A percentile compares a stretch with the other conserved stretches of the same genome.
These are phyloP conservation scores for Wickerhamomyces bovis DNA, from an alignment of 805 yeast genomes.

Conservation along the genomic window DNA sequence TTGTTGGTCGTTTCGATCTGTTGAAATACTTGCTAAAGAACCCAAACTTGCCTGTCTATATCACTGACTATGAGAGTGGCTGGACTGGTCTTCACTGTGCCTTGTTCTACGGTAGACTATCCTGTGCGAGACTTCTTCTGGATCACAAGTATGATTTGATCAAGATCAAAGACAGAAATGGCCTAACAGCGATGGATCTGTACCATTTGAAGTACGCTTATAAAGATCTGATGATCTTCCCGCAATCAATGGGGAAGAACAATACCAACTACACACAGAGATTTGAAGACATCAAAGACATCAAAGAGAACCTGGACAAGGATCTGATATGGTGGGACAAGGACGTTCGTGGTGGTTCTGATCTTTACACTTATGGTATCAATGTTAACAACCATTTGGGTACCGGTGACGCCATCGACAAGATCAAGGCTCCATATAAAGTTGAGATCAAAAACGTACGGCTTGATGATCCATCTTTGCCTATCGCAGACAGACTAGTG, in stretches of 20 bases:
- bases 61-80: constrained; percentile 67
- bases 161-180: constrained; percentile 61
- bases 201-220: constrained; percentile 31
- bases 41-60: constrained; percentile 37
- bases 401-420: constrained; percentile 53
- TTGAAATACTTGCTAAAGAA: constrained; percentile 41
- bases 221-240: constrained; percentile 37
- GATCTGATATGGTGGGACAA: constrained; percentile 35
- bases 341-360: constrained; percentile 46
- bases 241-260: constrained; percentile 30
- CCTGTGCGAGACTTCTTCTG: constrained; percentile 44
- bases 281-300: constrained; percentile 1
- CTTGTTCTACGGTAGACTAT: constrained; percentile 48
- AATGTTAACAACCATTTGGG: constrained; percentile 61
- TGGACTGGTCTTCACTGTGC: constrained; percentile 80
- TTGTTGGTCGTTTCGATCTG: constrained; percentile 41
- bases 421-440: constrained; percentile 37
- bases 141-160: constrained; percentile 32
- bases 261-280: constrained; percentile 19
- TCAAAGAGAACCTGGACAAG: not conserved
- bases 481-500: constrained; percentile 25
- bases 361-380: constrained; percentile 55
- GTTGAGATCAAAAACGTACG: constrained; percentile 22
- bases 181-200: constrained; percentile 68
- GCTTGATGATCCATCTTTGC: constrained; percentile 6